Evolutionary conservation across 768 basidiomycete genomes (phyloP), one percentile per base, ranked within the genome.

Genomic region (Phanerochaete sordida): DNA sequence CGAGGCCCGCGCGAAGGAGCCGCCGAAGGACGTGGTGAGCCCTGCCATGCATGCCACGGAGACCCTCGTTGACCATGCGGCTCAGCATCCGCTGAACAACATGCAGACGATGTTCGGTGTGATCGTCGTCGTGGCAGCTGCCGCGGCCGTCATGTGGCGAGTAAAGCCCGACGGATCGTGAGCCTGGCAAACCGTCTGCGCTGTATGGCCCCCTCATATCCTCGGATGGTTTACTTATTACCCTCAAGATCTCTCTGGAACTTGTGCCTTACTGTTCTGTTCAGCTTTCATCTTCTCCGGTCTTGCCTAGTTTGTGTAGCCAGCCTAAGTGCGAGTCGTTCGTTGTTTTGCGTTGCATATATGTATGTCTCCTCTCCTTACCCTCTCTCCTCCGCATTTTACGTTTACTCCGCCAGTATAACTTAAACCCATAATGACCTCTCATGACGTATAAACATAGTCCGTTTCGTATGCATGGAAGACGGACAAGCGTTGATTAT

Each of bases 121-220:
- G 8, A 69, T 89, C 19, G 78, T 91, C 3, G 71, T 91, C 28
- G 79, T 85, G 52, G 81, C 88, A 8, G 87, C 86, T 3, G 86
- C 89, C 2, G 86, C 82, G 13, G 88, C 87, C 7, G 88, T 91
- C 52, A 73, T 88, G 66, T 90, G 87, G 86, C 80, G 85, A 62
- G 84, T 88, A 28, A 84, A 83, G 61, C 75, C 76, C 33, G 77
- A 79, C 30, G 59, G 64, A 27, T 51, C 66, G 21, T 57, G 60
- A 59, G 15, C 4, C 21, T 6, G 21, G 39, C 24, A 58, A 44
- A 30, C 31, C 28, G 47, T 21, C 39, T 26, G 24, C 46, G 28
- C 43, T 6, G n/a, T 53, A 31, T 33, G 51, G 23, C 23, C 44
- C 58, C 27, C 23, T 31, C 35, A 56, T 51, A 23, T 23, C 23